phyloP scores from a whole-genome alignment of 371 early-diverging fungal genomes.

The Mortierella sp. region DNA sequence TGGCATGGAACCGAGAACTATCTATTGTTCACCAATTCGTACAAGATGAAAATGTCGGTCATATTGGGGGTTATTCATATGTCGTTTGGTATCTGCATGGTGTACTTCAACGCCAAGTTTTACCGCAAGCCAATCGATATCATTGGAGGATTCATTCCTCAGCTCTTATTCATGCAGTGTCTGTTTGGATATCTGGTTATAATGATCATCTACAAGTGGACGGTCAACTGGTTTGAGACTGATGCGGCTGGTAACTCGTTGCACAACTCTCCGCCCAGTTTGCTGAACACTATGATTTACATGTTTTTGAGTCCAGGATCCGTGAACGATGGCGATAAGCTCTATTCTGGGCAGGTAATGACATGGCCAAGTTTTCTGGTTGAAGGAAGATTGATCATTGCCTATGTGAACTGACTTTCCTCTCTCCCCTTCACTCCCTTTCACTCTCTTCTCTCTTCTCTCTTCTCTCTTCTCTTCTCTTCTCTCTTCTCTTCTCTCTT shows the following conservation, averaged over 20 bases:
- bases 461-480: neutral
- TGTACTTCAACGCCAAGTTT: slow-evolving; percentile 91
- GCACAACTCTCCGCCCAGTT: slow-evolving; percentile 87
- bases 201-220: slow-evolving; percentile 98
- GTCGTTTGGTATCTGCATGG: slow-evolving; percentile 94
- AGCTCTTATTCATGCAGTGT: slow-evolving; percentile 92
- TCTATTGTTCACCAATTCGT: slow-evolving; percentile 97
- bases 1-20: slow-evolving; percentile 98
- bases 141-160: slow-evolving; percentile 93
- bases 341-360: slow-evolving; percentile 93
- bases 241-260: slow-evolving; percentile 77
- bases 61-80: slow-evolving; percentile 99
- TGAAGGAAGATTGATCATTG: neutral
- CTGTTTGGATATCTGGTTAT: slow-evolving; percentile 98
- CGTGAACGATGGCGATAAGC: slow-evolving; percentile 76
- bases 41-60: slow-evolving; percentile 99
- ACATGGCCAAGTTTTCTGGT: neutral
- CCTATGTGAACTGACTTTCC: neutral
- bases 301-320: slow-evolving; percentile 98
- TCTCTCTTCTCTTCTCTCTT: neutral
- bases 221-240: slow-evolving; percentile 85
- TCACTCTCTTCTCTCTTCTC: neutral
- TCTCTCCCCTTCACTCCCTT: neutral
- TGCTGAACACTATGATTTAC: slow-evolving; percentile 98
- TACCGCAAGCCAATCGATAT: slow-evolving; percentile 87